Evolutionary conservation across 495 filamentous ascomycete species (phyloP).

Genomic region (Tuber magnatum): DNA sequence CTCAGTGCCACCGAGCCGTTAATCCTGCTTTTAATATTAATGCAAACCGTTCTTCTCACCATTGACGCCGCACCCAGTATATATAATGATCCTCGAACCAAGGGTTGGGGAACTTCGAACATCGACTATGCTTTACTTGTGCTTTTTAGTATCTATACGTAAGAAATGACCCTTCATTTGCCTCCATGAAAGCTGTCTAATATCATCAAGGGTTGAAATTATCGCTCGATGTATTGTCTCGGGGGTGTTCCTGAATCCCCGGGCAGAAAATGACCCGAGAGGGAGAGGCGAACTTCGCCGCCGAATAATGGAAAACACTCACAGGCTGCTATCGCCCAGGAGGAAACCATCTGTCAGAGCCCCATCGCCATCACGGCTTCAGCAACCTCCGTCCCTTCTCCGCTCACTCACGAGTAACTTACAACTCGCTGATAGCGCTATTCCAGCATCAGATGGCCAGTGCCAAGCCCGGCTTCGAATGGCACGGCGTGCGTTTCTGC

Average conservation of each 20-base stretch:
- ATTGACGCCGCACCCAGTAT: slow-evolving; percentile 70
- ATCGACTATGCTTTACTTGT: slow-evolving; percentile 75
- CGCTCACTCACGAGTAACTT: slow-evolving; percentile 68
- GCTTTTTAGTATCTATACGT: slow-evolving; percentile 84
- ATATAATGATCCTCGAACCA: slow-evolving; percentile 48
- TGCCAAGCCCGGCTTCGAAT: slow-evolving; percentile 78
- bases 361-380: slow-evolving; percentile 35
- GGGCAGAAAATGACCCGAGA: slow-evolving; percentile 75
- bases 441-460: slow-evolving; percentile 58
- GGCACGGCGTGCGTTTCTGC: slow-evolving; percentile 83
- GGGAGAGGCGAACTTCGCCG: slow-evolving; percentile 61
- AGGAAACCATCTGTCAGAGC: slow-evolving; percentile 51
- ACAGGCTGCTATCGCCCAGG: slow-evolving; percentile 69
- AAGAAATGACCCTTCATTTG: slow-evolving; percentile 9
- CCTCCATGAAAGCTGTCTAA: slow-evolving; percentile 20
- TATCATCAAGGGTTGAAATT: slow-evolving; percentile 54
- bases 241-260: slow-evolving; percentile 73
- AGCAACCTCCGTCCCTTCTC: slow-evolving; percentile 63
- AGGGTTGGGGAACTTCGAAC: slow-evolving; percentile 57
- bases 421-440: slow-evolving; percentile 44
- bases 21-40: slow-evolving; percentile 77
- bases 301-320: slow-evolving; percentile 66
- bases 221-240: slow-evolving; percentile 79
- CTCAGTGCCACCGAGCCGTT: slow-evolving; percentile 63
- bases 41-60: slow-evolving; percentile 79